phyloP scores from a whole-genome alignment of 768 basidiomycete genomes.

The Leccinellum rugosiceps region DNA sequence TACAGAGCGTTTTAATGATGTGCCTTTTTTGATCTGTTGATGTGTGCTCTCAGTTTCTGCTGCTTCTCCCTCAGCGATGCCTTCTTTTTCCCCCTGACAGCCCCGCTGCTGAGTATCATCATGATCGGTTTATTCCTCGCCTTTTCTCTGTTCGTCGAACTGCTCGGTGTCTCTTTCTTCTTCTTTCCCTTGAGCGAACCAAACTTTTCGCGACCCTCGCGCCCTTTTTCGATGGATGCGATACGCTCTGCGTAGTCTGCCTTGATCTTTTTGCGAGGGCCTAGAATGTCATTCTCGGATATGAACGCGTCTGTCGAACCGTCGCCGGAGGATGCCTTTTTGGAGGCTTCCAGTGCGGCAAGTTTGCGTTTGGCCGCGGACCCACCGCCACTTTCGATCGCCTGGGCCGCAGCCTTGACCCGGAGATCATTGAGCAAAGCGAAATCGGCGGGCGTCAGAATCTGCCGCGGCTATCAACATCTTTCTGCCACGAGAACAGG shows the following conservation, averaged over 20 bases:
- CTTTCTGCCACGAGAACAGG: not conserved
- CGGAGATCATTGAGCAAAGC: conserved; percentile 86
- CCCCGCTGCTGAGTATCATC: conserved; percentile 81
- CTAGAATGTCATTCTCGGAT: conserved; percentile 89
- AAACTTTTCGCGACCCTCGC: conserved; percentile 93
- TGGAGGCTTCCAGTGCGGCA: conserved; percentile 70
- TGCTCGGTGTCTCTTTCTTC: conserved; percentile 76
- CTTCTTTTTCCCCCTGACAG: conserved; percentile 82
- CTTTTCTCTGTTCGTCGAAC: conserved; percentile 91
- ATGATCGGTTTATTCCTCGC: conserved; percentile 91
- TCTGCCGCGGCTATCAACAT: conserved; percentile 45
- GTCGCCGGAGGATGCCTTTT: conserved; percentile 48
- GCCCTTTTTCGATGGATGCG: conserved; percentile 86
- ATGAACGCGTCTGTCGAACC: conserved; percentile 55
- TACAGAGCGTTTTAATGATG: conserved; percentile 18
- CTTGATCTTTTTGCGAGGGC: conserved; percentile 91
- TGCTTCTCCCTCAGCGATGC: conserved; percentile 80
- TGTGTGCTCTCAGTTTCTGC: conserved; percentile 71
- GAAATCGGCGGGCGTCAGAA: conserved; percentile 96
- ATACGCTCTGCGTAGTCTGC: conserved; percentile 92
- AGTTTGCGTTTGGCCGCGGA: conserved; percentile 87
- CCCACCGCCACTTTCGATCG: conserved; percentile 67
- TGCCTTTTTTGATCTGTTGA: conserved; percentile 62
- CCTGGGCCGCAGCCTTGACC: conserved; percentile 69
- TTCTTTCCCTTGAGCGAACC: conserved; percentile 90